These are phyloP conservation scores for Talaromyces adpressus DNA, from an alignment of 495 filamentous ascomycete species.

Conservation along the genomic window DNA sequence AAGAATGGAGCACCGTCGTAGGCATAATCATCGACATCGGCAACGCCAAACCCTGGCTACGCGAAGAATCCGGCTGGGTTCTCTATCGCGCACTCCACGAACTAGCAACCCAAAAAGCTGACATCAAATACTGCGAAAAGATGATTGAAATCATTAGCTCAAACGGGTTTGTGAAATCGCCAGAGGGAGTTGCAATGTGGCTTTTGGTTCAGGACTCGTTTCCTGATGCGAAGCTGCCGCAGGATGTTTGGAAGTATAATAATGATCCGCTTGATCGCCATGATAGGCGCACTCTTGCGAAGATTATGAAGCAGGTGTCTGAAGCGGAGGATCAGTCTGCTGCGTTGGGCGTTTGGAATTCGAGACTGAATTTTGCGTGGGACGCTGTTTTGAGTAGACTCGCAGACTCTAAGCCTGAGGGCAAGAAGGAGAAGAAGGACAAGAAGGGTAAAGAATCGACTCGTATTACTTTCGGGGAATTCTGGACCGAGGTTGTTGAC, in stretches of 20 bases:
- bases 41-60: conserved; percentile 73
- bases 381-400: conserved; percentile 56
- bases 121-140: conserved; percentile 42
- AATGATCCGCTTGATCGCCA: conserved; percentile 60
- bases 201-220: conserved; percentile 57
- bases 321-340: conserved; percentile 34
- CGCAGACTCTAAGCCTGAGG: conserved; percentile 18
- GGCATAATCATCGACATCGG: conserved; percentile 48
- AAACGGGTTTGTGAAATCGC: conserved; percentile 61
- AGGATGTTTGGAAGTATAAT: conserved; percentile 64
- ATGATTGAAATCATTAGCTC: conserved; percentile 56
- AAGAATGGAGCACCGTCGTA: conserved; percentile 55
- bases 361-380: conserved; percentile 86
- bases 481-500: conserved; percentile 89
- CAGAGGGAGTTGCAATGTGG: conserved; percentile 89
- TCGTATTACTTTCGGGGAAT: conserved; percentile 55
- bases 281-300: conserved; percentile 56
- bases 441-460: conserved; percentile 31
- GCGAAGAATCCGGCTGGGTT: conserved; percentile 78
- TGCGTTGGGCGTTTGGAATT: conserved; percentile 64
- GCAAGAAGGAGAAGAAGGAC: conserved; percentile 12
- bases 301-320: conserved; percentile 73
- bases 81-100: conserved; percentile 42
- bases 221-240: conserved; percentile 55
- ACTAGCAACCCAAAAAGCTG: conserved; percentile 29